Base-by-base conservation (phyloP, 1,284 basidiomycete species). In the Vanrija pseudolonga region DNA sequence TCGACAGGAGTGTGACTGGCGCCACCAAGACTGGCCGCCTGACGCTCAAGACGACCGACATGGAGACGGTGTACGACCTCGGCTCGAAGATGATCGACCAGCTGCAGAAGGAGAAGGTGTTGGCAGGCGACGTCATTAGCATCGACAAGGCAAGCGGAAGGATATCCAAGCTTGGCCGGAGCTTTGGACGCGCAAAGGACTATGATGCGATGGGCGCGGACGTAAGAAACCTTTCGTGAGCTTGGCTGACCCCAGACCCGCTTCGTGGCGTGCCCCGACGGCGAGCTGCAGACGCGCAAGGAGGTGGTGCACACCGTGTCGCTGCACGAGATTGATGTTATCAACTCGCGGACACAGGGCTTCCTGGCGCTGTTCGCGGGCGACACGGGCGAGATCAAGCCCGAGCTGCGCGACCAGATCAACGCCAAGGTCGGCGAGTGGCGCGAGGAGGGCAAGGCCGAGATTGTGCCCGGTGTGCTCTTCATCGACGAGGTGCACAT, bases 1-100 rank as follows among this genome's bases (percentile, higher is more conserved):
- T 98, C 65, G 94, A 98, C 80, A 83, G 95, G 45, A 95, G 91
- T 77, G 80, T 98, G 49, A 98, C 95, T 44, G 96, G 96, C 28
- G 92, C 94, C 0, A 97, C 94, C 15, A 98, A 98, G 80, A 98
- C 95, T 0, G 95, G 96, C 7, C 95, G 97, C 73, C 78, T 98
- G 56, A 98, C 95, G 0, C 89, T 98, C 70, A 98, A 98, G 78
- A 97, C 93, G 11, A 98, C 94, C 5, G 95, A 98, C 76, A 98
- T 98, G 95, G 95, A 98, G 80, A 98, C 95, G 15, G 90, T 98
- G 41, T 98, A 98, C 74, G 96, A 98, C 77, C 83, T 98, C 18
- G 96, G 96, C 9, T 93, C 88, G 55, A 98, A 98, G 82, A 98
- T 98, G 96, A 98, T 98, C 58, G 95, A 98, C 68, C 87, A 93